phyloP scores from a whole-genome alignment of 371 early-diverging fungal species.

The Saksenaea oblongispora region DNA sequence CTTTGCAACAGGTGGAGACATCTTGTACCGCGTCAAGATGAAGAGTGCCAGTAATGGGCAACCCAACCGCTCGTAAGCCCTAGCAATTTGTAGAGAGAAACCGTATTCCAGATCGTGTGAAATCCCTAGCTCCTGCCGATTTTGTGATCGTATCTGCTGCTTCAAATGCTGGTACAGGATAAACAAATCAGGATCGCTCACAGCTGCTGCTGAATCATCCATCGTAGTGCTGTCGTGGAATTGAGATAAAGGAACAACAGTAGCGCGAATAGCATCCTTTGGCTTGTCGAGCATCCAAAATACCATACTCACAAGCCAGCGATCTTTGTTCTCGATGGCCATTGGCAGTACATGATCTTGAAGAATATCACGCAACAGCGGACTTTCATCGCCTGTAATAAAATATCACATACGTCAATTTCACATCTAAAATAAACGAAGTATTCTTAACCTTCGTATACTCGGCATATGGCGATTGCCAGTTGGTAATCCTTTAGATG shows the following conservation, averaged over 20 bases:
- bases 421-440: neutral
- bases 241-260: conserved; percentile 46
- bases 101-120: conserved; percentile 48
- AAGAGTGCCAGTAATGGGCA: conserved; percentile 74
- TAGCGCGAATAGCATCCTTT: conserved; percentile 65
- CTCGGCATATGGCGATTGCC: conserved; percentile 86
- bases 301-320: conserved; percentile 75
- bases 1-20: conserved; percentile 25
- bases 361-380: conserved; percentile 59
- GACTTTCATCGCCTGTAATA: conserved; percentile 59
- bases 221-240: neutral
- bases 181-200: conserved; percentile 75
- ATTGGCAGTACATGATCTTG: conserved; percentile 40
- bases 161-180: conserved; percentile 76
- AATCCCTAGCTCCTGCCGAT: conserved; percentile 18
- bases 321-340: conserved; percentile 56
- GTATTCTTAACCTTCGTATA: conserved; percentile 77
- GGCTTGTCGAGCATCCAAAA: conserved; percentile 66
- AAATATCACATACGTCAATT: neutral
- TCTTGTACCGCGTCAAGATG: conserved; percentile 43
- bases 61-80: conserved; percentile 76
- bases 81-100: conserved; percentile 60
- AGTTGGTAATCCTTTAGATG: conserved; percentile 89
- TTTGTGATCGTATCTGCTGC: conserved; percentile 24
- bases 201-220: conserved; percentile 25